Evolutionary conservation across 2,329 filamentous ascomycete genomes (phyloP), one percentile per base, ranked within the genome.

Genomic region (Fusarium sp.): DNA sequence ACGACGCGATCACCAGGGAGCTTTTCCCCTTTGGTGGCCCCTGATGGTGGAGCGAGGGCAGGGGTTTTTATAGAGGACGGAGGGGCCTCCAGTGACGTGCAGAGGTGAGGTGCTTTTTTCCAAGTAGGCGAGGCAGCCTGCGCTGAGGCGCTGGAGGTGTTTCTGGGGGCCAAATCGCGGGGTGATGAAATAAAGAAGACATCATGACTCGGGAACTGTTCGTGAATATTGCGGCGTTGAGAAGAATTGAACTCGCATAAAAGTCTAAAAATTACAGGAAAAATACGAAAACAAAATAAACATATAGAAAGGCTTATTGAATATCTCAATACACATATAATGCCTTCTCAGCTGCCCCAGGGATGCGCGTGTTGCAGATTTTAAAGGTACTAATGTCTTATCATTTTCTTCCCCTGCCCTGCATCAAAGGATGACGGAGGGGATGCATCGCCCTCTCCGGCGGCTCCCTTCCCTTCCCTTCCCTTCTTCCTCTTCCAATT

Each of bases 51-150:
- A 65, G 47, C 58, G 25, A 63, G 40, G 14, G 35, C 59, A 14
- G 20, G 30, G 25, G 7, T 32, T 37, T 47, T 47, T 45, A 73
- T 45, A 37, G 70, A 76, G 43, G 38, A 74, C 43, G 69, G 11
- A 66, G 30, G 45, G 43, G 52, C 54, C 71, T 68, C 69, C 59
- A 71, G 70, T 54, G 68, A 71, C 65, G 40, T 71, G 68, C 70
- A 69, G 67, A 56, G 47, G 47, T 15, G 25, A 33, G 50, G 50
- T 56, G 50, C 52, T 57, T 22, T 54, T 52, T 32, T 45, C 20
- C 20, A 32, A 64, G 61, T 57, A 69, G 64, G 66, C 60, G 62
- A 76, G 68, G 73, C 73, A 76, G 52, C 65, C 59, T 25, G 40
- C 10, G 7, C 32, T 27, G 35, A 25, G 10, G 43, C 22, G 14